phyloP scores from a whole-genome alignment of 2,329 filamentous ascomycete genomes.

The Fusarium citri region DNA sequence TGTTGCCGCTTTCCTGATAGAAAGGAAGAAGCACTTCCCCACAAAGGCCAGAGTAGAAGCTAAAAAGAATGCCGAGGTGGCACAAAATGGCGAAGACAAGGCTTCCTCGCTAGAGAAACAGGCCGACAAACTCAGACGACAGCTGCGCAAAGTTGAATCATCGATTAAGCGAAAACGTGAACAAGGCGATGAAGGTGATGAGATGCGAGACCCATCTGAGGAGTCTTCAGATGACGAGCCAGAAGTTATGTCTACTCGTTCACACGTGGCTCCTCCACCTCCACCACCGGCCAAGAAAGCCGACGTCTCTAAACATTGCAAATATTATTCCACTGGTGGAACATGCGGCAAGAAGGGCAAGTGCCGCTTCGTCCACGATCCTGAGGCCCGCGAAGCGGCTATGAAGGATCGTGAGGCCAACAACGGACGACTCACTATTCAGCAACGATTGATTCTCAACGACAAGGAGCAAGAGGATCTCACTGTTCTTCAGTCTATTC shows the following conservation, averaged over 20 bases:
- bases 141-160: conserved; percentile 77
- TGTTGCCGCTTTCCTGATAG: conserved; percentile 81
- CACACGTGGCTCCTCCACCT: conserved; percentile 47
- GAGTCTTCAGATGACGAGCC: conserved; percentile 69
- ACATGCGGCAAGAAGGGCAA: conserved; percentile 79
- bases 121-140: conserved; percentile 71
- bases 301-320: conserved; percentile 74
- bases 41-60: conserved; percentile 77
- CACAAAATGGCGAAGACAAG: conserved; percentile 67
- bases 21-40: conserved; percentile 83
- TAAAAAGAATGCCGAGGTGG: conserved; percentile 65
- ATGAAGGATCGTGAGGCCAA: conserved; percentile 73
- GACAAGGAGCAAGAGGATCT: conserved; percentile 76
- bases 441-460: conserved; percentile 73
- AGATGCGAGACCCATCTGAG: conserved; percentile 67
- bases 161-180: conserved; percentile 76
- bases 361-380: conserved; percentile 78
- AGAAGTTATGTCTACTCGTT: conserved; percentile 66
- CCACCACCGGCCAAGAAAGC: conserved; percentile 66
- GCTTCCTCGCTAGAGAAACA: conserved; percentile 69
- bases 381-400: conserved; percentile 70
- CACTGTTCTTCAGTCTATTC: conserved; percentile 72
- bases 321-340: conserved; percentile 76
- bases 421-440: conserved; percentile 73
- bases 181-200: conserved; percentile 74